Evolutionary conservation across 73 alveolate species (phyloP).

Genomic region (Strombidium stylifer): DNA sequence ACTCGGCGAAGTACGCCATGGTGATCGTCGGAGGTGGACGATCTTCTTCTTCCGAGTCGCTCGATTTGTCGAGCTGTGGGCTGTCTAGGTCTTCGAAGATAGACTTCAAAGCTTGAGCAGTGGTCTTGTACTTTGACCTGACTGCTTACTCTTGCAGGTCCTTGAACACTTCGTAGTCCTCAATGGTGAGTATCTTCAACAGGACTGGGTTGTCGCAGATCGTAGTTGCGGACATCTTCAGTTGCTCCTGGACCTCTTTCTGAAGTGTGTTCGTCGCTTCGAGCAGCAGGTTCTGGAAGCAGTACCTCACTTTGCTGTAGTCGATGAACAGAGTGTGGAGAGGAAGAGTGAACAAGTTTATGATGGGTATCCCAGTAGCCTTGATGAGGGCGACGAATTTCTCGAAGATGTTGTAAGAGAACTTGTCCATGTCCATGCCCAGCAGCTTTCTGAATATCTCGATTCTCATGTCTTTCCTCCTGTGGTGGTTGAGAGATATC

Average conservation of each 20-base stretch:
- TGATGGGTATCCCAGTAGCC: slow-evolving; percentile 11
- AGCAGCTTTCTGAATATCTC: slow-evolving; percentile 33
- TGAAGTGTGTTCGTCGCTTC: slow-evolving; percentile 10
- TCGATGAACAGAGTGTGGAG: not conserved
- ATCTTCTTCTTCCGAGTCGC: no score
- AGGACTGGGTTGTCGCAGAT: slow-evolving; percentile 20
- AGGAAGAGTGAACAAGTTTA: slow-evolving; percentile 2
- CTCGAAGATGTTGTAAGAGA: slow-evolving; percentile 28
- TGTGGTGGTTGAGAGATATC: not conserved
- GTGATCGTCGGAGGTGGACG: no score
- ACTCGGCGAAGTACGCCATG: no score
- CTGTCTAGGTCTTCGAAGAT: no score
- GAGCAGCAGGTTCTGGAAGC: not conserved
- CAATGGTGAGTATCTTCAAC: no score
- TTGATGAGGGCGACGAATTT: slow-evolving; percentile 15
- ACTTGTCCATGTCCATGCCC: slow-evolving; percentile 38
- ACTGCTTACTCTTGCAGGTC: no score
- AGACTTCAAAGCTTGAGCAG: no score
- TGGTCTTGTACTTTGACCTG: no score
- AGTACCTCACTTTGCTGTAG: not conserved
- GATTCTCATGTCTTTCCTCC: slow-evolving; percentile 23
- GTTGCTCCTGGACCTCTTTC: not conserved
- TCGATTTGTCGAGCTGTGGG: no score
- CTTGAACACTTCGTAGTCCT: no score
- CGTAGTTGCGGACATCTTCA: slow-evolving; percentile 7